Conservation (phyloP, 2,329 filamentous ascomycete genomes). For the Colletotrichum liaoningense region DNA sequence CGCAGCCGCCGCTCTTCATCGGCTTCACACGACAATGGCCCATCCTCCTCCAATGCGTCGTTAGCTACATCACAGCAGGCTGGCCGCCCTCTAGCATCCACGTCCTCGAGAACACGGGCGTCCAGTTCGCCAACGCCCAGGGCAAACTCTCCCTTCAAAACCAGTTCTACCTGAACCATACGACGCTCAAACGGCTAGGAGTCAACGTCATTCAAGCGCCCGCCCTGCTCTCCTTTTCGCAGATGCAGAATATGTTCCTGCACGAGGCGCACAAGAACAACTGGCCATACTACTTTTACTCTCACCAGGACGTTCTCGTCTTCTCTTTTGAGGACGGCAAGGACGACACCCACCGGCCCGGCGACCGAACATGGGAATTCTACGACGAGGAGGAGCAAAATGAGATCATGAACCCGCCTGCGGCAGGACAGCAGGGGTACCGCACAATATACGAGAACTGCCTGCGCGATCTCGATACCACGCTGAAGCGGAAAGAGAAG, state of each 20-base stretch:
- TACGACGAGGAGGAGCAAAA: conserved; percentile 36
- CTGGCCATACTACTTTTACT: conserved; percentile 66
- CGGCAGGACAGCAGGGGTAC: conserved; percentile 50
- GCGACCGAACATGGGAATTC: conserved; percentile 35
- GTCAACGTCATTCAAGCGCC: conserved; percentile 63
- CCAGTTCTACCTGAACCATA: conserved; percentile 67
- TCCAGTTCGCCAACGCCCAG: conserved; percentile 62
- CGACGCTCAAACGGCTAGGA: conserved; percentile 59
- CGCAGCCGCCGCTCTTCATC: conserved; percentile 64
- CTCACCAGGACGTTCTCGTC: conserved; percentile 65
- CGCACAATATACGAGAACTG: conserved; percentile 55
- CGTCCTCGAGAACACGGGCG: conserved; percentile 70
- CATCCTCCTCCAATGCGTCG: conserved; percentile 65
- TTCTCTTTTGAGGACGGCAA: conserved; percentile 50
- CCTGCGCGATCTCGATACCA: conserved; percentile 48
- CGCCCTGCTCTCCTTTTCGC: conserved; percentile 64
- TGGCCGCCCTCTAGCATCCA: conserved; percentile 69
- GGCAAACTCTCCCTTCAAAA: conserved; percentile 63
- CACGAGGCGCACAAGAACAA: conserved; percentile 54
- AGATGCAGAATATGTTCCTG: conserved; percentile 67
- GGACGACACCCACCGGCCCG: conserved; percentile 34
- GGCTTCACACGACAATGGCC: conserved; percentile 69
- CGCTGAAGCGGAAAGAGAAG: conserved; percentile 44
- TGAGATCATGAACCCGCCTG: conserved; percentile 34
- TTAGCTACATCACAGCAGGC: conserved; percentile 68